A percentile compares a stretch with the other conserved stretches of the same genome.
phyloP scores from a whole-genome alignment of 139 green algal species.

The Auxenochlorella pyrenoidosa region DNA sequence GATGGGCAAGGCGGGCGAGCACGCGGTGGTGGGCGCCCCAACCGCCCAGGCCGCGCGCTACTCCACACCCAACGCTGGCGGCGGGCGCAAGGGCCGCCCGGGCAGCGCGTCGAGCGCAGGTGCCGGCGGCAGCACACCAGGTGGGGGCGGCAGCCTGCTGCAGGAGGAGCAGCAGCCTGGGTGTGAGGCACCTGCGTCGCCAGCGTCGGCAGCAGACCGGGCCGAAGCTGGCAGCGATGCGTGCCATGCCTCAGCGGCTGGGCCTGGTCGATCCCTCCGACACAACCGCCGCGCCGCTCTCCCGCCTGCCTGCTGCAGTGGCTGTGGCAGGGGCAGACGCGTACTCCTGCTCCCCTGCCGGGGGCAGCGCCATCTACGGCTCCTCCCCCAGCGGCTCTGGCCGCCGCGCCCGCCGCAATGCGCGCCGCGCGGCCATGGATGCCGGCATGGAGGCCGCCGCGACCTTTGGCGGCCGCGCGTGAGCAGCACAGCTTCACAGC shows the following conservation, averaged over 20 bases:
- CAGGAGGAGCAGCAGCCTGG: neutral
- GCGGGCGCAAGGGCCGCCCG: constrained; percentile 22
- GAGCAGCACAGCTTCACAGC: neutral
- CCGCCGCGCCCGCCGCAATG: constrained; percentile 52
- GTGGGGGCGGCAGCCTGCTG: neutral
- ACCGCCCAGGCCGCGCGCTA: neutral
- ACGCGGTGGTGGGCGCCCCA: neutral
- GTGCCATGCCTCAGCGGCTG: too few relatives aligned
- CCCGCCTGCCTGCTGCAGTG: constrained; percentile 16
- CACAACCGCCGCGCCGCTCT: neutral
- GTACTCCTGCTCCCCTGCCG: constrained; percentile 24
- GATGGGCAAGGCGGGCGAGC: constrained; percentile 11
- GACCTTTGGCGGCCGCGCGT: neutral
- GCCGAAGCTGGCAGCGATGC: too few relatives aligned
- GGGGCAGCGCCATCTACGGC: neutral
- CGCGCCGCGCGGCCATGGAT: constrained; percentile 41
- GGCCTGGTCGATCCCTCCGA: neutral
- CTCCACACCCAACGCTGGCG: constrained; percentile 18
- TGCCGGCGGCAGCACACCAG: neutral
- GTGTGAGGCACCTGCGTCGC: too few relatives aligned
- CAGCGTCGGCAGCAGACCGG: neutral
- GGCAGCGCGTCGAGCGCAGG: neutral
- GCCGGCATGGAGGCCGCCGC: neutral
- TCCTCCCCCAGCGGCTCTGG: constrained; percentile 45
- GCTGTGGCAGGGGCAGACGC: neutral